These are phyloP conservation scores for Leptoxyphium fumago DNA, from an alignment of 2,329 filamentous ascomycete species.

Conservation along the genomic window DNA sequence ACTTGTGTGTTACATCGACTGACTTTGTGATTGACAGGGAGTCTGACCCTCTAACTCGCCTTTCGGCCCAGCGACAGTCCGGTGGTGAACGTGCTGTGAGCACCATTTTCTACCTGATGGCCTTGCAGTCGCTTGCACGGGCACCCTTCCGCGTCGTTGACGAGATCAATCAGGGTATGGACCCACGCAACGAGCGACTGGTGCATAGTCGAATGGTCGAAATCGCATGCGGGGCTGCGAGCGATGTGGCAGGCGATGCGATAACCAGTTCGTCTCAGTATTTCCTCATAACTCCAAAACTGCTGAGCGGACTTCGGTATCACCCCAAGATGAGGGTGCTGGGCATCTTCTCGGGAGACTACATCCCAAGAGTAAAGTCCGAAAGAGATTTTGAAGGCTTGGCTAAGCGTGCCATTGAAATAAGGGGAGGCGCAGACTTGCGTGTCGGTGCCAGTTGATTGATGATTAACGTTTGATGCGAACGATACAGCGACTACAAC, in stretches of 20 bases:
- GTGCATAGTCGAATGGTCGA: constrained; percentile 97
- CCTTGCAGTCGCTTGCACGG: constrained; percentile 80
- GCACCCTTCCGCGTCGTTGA: constrained; percentile 96
- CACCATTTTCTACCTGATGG: constrained; percentile 98
- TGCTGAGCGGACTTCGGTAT: constrained; percentile 73
- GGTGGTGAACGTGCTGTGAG: constrained; percentile 92
- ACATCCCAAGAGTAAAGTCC: constrained; percentile 29
- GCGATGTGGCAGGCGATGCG: constrained; percentile 15
- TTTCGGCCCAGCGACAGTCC: constrained; percentile 86
- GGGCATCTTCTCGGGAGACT: constrained; percentile 81
- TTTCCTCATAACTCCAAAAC: constrained; percentile 94
- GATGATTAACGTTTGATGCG: no score
- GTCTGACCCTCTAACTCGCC: constrained; percentile 65
- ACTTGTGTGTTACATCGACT: no score
- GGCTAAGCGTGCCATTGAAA: not conserved
- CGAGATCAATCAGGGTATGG: constrained; percentile 99
- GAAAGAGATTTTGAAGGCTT: constrained; percentile 26
- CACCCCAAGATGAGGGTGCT: constrained; percentile 83
- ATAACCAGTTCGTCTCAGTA: constrained; percentile 48
- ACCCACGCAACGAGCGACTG: constrained; percentile 94
- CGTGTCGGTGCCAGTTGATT: not conserved
- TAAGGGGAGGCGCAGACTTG: not conserved
- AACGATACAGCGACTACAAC: no score
- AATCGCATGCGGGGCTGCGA: constrained; percentile 65
- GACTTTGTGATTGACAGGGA: constrained; percentile 36